Evolutionary conservation across 2,329 filamentous ascomycete species (phyloP).

Genomic region (Fusarium brevicatenulatum): DNA sequence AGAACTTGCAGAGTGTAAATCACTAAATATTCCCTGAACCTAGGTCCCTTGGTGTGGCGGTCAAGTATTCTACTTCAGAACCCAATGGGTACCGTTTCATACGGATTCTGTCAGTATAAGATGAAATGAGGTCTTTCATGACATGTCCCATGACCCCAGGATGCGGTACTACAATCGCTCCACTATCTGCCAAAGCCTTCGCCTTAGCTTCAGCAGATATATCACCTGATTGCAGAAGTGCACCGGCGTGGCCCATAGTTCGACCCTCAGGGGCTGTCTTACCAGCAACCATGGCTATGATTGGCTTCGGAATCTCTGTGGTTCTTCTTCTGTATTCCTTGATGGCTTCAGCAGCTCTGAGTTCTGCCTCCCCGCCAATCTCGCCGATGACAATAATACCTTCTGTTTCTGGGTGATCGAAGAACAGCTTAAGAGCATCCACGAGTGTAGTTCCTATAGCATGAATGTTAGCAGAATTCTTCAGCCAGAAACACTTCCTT

Average conservation of each 20-base stretch:
- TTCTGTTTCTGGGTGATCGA: conserved; percentile 73
- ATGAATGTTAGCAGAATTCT: neutral
- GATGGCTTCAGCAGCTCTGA: conserved; percentile 78
- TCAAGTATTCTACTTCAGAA: too few relatives aligned
- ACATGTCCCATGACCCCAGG: conserved; percentile 51
- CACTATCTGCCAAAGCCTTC: conserved; percentile 48
- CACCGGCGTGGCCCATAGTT: conserved; percentile 80
- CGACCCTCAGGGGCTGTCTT: conserved; percentile 67
- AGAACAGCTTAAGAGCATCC: conserved; percentile 74
- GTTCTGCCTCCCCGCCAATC: conserved; percentile 75
- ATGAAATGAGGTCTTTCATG: conserved; percentile 48
- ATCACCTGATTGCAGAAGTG: conserved; percentile 57
- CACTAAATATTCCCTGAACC: neutral
- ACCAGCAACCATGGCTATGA: conserved; percentile 72
- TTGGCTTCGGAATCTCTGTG: conserved; percentile 62
- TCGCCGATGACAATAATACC: conserved; percentile 79
- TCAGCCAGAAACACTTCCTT: too few relatives aligned
- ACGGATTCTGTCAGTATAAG: neutral
- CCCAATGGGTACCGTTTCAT: too few relatives aligned
- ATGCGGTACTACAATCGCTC: conserved; percentile 51
- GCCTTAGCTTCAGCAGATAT: conserved; percentile 49
- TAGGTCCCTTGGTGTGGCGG: too few relatives aligned
- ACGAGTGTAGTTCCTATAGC: conserved; percentile 69
- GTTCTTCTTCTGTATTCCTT: conserved; percentile 60
- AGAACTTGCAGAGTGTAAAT: neutral